phyloP scores from a whole-genome alignment of 192 early-diverging fungal species.

The Geranomyces variabilis region DNA sequence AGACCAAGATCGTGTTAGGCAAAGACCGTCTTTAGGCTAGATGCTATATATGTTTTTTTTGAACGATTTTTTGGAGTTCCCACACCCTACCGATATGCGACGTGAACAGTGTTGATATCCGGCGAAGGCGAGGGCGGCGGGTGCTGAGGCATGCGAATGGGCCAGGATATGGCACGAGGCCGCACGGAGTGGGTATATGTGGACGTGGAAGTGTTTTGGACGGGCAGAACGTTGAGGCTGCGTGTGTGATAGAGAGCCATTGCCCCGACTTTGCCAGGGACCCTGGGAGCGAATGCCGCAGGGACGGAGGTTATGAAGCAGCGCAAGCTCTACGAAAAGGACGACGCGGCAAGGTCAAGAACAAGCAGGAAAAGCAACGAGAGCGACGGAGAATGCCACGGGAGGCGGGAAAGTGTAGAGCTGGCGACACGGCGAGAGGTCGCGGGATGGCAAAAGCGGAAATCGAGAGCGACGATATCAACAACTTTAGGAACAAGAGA shows the following conservation, averaged over 20 bases:
- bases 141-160: background rate
- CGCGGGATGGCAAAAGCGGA: too few relatives aligned
- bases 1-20: background rate
- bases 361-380: background rate
- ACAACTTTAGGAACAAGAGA: too few relatives aligned
- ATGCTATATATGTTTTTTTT: background rate
- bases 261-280: background rate
- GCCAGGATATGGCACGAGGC: conserved; percentile 9
- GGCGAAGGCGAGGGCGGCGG: background rate
- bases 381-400: too few relatives aligned
- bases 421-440: too few relatives aligned
- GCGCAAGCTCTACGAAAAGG: background rate
- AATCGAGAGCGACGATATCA: too few relatives aligned
- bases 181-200: conserved; percentile 1
- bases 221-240: conserved; percentile 1
- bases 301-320: background rate
- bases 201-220: background rate
- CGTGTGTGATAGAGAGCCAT: conserved; percentile 6
- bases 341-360: background rate
- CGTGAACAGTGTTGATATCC: conserved; percentile 34
- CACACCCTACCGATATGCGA: conserved; percentile 29
- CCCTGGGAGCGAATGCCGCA: background rate
- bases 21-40: background rate
- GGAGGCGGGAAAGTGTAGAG: too few relatives aligned
- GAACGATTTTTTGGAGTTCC: too few relatives aligned